Conservation (phyloP, 2,329 filamentous ascomycete genomes). For the Ophiostoma pallidulum region DNA sequence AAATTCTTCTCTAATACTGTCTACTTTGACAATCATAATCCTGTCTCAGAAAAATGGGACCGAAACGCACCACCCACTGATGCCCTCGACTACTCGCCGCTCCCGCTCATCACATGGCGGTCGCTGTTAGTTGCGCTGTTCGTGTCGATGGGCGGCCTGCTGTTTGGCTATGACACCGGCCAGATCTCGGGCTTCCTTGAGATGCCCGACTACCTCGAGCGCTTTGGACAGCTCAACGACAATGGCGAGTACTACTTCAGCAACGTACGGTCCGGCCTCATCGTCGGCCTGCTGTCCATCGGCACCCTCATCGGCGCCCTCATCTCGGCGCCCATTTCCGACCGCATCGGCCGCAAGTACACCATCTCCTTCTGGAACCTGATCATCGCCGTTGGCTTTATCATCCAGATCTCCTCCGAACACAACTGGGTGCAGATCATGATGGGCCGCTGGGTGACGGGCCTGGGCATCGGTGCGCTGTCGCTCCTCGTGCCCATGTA, state of each 20-base stretch:
- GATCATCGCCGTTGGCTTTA: constrained; percentile 54
- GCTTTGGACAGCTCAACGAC: constrained; percentile 40
- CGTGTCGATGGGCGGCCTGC: constrained; percentile 16
- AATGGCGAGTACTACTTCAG: constrained; percentile 31
- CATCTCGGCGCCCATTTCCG: constrained; percentile 43
- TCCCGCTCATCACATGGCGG: constrained; percentile 9
- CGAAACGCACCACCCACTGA: constrained; percentile 5
- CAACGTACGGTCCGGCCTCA: constrained; percentile 37
- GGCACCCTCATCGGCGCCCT: constrained; percentile 47
- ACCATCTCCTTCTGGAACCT: constrained; percentile 43
- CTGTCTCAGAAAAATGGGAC: constrained; percentile 8
- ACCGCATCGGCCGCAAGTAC: constrained; percentile 48
- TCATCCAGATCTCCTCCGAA: constrained; percentile 54
- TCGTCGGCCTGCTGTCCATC: constrained; percentile 48
- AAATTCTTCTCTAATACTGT: constrained; percentile 6
- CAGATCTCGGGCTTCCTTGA: constrained; percentile 45
- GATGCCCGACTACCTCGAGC: constrained; percentile 44
- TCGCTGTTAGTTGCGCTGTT: constrained; percentile 13
- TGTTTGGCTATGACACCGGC: constrained; percentile 49
- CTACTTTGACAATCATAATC: constrained; percentile 14
- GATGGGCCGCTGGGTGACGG: constrained; percentile 56
- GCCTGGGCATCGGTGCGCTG: constrained; percentile 57
- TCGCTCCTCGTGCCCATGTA: constrained; percentile 49
- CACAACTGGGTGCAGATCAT: constrained; percentile 50
- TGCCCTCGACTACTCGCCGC: constrained; percentile 14